Percentiles rank a stretch among this genome's conserved stretches.
Evolutionary conservation across 208 protist genomes (phyloP).

Genomic region (Perkinsela sp.): DNA sequence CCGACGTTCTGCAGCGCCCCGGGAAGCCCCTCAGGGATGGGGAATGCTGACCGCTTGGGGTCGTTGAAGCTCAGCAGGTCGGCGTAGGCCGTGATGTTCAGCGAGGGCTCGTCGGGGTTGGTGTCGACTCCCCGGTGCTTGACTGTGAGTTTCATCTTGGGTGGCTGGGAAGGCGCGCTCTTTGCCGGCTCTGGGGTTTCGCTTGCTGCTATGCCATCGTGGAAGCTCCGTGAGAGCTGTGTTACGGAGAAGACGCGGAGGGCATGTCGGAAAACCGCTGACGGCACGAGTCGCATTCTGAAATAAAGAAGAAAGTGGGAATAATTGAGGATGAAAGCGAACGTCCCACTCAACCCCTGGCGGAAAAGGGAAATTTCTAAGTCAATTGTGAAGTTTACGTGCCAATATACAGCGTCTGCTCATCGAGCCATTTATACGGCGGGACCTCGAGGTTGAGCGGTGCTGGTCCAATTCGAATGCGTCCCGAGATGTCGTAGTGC

Average conservation of each 20-base stretch:
- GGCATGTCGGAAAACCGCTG: too few relatives aligned
- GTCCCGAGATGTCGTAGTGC: conserved; percentile 88
- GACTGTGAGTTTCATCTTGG: not conserved
- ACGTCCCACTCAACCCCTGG: too few relatives aligned
- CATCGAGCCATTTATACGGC: conserved; percentile 75
- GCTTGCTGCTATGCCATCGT: too few relatives aligned
- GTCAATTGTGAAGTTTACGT: conserved; percentile 8
- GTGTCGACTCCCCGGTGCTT: not conserved
- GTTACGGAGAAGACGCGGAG: too few relatives aligned
- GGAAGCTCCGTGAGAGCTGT: too few relatives aligned
- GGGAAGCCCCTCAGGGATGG: conserved; percentile 22
- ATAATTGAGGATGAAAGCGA: too few relatives aligned
- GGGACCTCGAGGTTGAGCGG: conserved; percentile 93
- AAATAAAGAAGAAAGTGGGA: too few relatives aligned
- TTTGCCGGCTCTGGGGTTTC: not conserved
- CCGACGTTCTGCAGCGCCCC: conserved; percentile 14
- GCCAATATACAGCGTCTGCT: conserved; percentile 75
- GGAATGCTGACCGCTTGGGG: not conserved
- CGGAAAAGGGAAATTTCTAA: too few relatives aligned
- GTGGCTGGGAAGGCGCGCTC: too few relatives aligned
- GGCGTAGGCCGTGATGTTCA: not conserved
- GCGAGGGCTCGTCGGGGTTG: not conserved
- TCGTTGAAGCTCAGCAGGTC: not conserved
- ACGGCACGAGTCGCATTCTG: too few relatives aligned
- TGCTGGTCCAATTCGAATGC: conserved; percentile 89